Evolutionary conservation across 2,329 filamentous ascomycete species (phyloP).

Genomic region (Aspergillus cejpii): DNA sequence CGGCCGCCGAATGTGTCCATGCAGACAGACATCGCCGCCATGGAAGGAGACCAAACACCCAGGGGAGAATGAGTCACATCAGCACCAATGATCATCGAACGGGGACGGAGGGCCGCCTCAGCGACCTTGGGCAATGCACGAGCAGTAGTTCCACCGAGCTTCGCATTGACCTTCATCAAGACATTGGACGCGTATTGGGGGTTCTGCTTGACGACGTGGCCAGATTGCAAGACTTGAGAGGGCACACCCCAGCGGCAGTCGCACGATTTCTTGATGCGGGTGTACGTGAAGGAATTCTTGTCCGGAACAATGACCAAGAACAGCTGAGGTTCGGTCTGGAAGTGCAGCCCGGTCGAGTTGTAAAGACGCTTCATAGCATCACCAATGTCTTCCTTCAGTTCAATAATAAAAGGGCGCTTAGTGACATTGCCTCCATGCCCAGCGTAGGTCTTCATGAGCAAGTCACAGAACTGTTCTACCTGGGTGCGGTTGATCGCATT

Average conservation of each 20-base stretch:
- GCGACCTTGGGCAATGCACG: slow-evolving; percentile 42
- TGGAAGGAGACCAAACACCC: slow-evolving; percentile 61
- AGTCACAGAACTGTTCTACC: slow-evolving; percentile 50
- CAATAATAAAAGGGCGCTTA: slow-evolving; percentile 42
- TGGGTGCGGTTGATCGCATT: slow-evolving; percentile 39
- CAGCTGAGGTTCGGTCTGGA: slow-evolving; percentile 60
- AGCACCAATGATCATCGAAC: slow-evolving; percentile 77
- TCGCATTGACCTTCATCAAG: slow-evolving; percentile 93
- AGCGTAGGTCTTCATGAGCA: slow-evolving; percentile 57
- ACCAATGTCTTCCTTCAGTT: slow-evolving; percentile 42
- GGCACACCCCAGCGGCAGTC: slow-evolving; percentile 80
- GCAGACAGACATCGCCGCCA: slow-evolving; percentile 81
- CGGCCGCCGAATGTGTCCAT: slow-evolving; percentile 63
- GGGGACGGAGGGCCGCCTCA: slow-evolving; percentile 31
- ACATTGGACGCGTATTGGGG: slow-evolving; percentile 90
- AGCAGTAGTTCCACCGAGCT: slow-evolving; percentile 76
- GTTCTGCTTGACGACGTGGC: slow-evolving; percentile 62
- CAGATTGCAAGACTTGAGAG: slow-evolving; percentile 71
- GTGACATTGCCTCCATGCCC: slow-evolving; percentile 55
- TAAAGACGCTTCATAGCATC: slow-evolving; percentile 53
- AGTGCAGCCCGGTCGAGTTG: slow-evolving; percentile 49
- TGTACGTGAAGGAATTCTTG: slow-evolving; percentile 66
- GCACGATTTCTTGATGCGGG: slow-evolving; percentile 78
- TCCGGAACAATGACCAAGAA: slow-evolving; percentile 70
- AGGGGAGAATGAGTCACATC: slow-evolving; percentile 82